Base-by-base conservation (phyloP, 2,329 filamentous ascomycete species). In the Pestalotiopsis sp. region DNA sequence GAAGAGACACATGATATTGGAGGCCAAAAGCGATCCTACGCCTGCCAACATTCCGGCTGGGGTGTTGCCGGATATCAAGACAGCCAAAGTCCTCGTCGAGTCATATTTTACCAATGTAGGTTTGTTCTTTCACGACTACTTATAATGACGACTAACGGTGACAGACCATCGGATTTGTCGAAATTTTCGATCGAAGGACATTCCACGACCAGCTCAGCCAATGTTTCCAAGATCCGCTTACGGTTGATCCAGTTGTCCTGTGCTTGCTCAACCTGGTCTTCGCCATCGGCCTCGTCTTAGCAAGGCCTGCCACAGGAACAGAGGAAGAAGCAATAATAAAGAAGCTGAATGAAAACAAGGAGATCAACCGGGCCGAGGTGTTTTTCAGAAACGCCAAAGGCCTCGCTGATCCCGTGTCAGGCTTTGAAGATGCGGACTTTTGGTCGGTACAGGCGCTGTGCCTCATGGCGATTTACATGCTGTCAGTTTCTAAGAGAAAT, bases 371-470 rank as follows among this genome's bases (percentile, higher is more conserved):
- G 71, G 87, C 88, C n/a, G 89, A 92, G 71, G 78, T 87, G 12
- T 91, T 91, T 75, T 92, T 89, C 73, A 80, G 84, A 17, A 88
- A 85, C 70, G 90, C 89, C 4, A 89, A 86, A 71, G 82, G 81
- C 57, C 79, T 91, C 17, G 80, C 80, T 20, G 80, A 84, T 60
- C 79, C 81, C 1, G 76, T 81, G 1, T 77, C 79, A 3, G 83
- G 87, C 0, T 85, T 90, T 62, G 89, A 91, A 73, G 87, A 91
- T 73, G 87, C 86, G 25, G 86, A 90, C 67, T 86, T 92, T 68
- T 91, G 89, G 87, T 88, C 88, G 13, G 84, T 92, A 61, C 89
- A 92, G 74, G 88, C 89, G 2, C 79, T 91, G 58, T 79, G 88
- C 0, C 78, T 92, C 45, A 91, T 92, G 86, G 84, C 89, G 0